These are phyloP conservation scores for Ophiostoma angusticollis DNA, from an alignment of 2,329 filamentous ascomycete species.

Conservation along the genomic window DNA sequence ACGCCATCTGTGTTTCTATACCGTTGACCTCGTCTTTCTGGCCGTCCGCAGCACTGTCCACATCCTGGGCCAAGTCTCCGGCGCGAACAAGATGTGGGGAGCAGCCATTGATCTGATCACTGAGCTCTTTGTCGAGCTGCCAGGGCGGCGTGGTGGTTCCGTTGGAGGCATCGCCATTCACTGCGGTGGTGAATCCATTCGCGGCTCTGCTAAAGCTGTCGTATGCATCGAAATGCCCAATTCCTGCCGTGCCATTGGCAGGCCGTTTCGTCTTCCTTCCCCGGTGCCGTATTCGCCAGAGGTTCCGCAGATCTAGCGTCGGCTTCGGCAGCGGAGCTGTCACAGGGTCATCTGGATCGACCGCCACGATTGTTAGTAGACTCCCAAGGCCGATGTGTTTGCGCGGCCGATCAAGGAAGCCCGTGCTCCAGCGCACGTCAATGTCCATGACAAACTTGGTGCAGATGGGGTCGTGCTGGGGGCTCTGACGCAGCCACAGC, in stretches of 20 bases:
- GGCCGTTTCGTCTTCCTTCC: constrained; percentile 6
- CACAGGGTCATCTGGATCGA: constrained; percentile 26
- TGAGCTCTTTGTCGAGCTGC: constrained; percentile 5
- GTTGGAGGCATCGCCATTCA: constrained; percentile 3
- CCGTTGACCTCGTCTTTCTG: constrained; percentile 25
- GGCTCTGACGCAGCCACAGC: constrained; percentile 24
- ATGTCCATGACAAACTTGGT: constrained; percentile 38
- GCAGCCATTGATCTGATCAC: constrained; percentile 11
- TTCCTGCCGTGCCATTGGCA: background rate
- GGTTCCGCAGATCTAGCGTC: constrained; percentile 1
- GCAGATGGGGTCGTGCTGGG: constrained; percentile 16
- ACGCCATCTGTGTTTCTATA: constrained; percentile 25
- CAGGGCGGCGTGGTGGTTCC: constrained; percentile 4
- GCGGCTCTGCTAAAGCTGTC: too few species aligned
- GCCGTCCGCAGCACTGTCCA: constrained; percentile 17
- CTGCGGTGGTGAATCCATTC: too few species aligned
- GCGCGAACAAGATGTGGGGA: background rate
- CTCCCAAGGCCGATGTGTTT: constrained; percentile 27
- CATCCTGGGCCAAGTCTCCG: background rate
- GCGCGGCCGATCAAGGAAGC: constrained; percentile 23
- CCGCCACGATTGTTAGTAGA: constrained; percentile 31
- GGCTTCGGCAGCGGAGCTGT: constrained; percentile 7
- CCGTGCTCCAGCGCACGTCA: constrained; percentile 34
- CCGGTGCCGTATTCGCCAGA: too few species aligned
- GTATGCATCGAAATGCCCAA: too few species aligned